Conservation (phyloP, 768 basidiomycete species). For the Suillus bovinus region DNA sequence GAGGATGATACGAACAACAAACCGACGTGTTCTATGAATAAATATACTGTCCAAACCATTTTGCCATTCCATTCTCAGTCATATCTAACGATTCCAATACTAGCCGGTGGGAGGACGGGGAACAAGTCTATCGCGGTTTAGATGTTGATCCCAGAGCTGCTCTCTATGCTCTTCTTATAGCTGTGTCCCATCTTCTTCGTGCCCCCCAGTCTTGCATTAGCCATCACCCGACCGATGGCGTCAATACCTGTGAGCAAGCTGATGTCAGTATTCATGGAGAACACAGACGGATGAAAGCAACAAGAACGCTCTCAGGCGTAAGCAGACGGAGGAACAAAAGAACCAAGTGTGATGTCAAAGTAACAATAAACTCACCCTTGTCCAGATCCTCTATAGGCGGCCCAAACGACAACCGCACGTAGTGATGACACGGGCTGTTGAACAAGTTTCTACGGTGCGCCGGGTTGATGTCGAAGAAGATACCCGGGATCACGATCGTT, state of each 20-base stretch:
- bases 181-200: conserved; percentile 66
- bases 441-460: conserved; percentile 86
- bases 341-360: neutral
- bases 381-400: conserved; percentile 80
- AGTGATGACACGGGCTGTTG: conserved; percentile 88
- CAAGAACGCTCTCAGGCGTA: neutral
- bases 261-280: conserved; percentile 5
- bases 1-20: neutral
- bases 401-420: conserved; percentile 85
- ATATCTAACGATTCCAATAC: neutral
- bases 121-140: conserved; percentile 13
- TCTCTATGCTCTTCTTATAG: conserved; percentile 60
- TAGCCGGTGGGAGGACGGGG: neutral
- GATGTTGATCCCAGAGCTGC: conserved; percentile 23
- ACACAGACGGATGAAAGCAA: neutral
- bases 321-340: neutral
- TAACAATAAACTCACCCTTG: conserved; percentile 47
- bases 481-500: conserved; percentile 89
- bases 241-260: conserved; percentile 58
- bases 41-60: neutral
- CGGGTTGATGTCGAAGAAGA: conserved; percentile 83
- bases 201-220: conserved; percentile 64
- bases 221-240: conserved; percentile 79
- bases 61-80: neutral
- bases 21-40: neutral